Percentiles rank a stretch among this genome's conserved stretches.
phyloP scores from a whole-genome alignment of 1,139 yeast species.

The Sugiyamaella neomexicana region DNA sequence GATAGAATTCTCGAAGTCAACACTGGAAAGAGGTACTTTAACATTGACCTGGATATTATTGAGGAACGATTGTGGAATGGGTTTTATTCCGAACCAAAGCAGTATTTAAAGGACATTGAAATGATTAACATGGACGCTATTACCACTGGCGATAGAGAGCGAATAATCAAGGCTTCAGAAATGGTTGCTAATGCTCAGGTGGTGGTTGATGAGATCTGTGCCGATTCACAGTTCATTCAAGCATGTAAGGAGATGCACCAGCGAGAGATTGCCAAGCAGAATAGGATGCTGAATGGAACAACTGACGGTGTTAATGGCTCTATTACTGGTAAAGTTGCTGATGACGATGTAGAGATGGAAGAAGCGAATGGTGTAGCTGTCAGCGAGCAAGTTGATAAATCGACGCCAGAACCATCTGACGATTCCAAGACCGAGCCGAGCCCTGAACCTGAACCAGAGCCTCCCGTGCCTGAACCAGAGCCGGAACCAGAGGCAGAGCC shows the following conservation, averaged over 20 bases:
- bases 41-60: conserved; percentile 90
- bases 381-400: not conserved
- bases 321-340: not conserved
- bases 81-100: conserved; percentile 87
- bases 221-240: conserved; percentile 63
- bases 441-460: conserved; percentile 23
- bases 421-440: conserved; percentile 15
- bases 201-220: conserved; percentile 84
- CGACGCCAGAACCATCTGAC: not conserved
- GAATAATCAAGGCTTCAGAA: conserved; percentile 86
- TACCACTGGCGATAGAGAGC: conserved; percentile 76
- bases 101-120: conserved; percentile 79
- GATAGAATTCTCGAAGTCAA: conserved; percentile 77
- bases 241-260: conserved; percentile 75
- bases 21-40: conserved; percentile 71
- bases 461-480: not conserved
- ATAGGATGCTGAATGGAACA: conserved; percentile 22
- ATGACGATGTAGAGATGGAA: conserved; percentile 18
- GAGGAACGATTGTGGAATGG: conserved; percentile 98
- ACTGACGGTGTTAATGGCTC: conserved; percentile 7
- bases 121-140: conserved; percentile 79
- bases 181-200: conserved; percentile 97
- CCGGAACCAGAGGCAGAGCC: conserved; percentile 12
- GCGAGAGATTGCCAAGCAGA: conserved; percentile 52
- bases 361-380: conserved; percentile 5